Evolutionary conservation across 2,329 filamentous ascomycete genomes (phyloP).

Genomic region (Epichloe amarillans): DNA sequence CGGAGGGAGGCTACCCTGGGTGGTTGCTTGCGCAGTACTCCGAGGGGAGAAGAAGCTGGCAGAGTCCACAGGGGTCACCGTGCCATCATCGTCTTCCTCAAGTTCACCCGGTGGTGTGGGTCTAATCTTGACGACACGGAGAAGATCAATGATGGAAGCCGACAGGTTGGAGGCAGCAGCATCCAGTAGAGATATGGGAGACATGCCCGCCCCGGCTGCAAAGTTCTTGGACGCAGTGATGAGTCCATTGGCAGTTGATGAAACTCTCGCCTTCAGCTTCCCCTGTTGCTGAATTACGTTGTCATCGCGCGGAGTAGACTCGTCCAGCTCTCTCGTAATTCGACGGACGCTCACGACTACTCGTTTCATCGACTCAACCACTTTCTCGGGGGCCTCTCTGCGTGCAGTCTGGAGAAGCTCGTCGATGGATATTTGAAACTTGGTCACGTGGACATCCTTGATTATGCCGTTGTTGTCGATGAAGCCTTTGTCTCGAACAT

Average conservation of each 20-base stretch:
- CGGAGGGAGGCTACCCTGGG: slow-evolving; percentile 31
- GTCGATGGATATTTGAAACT: slow-evolving; percentile 89
- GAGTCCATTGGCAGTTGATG: slow-evolving; percentile 87
- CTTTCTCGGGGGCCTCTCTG: slow-evolving; percentile 55
- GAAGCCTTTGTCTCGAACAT: slow-evolving; percentile 53
- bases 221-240: slow-evolving; percentile 95
- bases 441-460: slow-evolving; percentile 84
- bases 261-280: slow-evolving; percentile 69
- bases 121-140: slow-evolving; percentile 73
- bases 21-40: slow-evolving; percentile 25
- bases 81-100: slow-evolving; percentile 62
- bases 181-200: slow-evolving; percentile 85
- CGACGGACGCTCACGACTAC: slow-evolving; percentile 72
- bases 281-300: slow-evolving; percentile 43
- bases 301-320: slow-evolving; percentile 39
- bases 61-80: slow-evolving; percentile 51
- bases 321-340: slow-evolving; percentile 70
- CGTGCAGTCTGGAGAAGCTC: slow-evolving; percentile 72
- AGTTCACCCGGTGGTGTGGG: slow-evolving; percentile 61
- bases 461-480: slow-evolving; percentile 62
- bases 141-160: slow-evolving; percentile 70
- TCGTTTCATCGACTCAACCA: slow-evolving; percentile 75
- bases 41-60: slow-evolving; percentile 54
- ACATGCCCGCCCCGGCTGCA: slow-evolving; percentile 66
- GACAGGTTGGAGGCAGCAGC: slow-evolving; percentile 86